These are phyloP conservation scores for Bacterosira constricta DNA, from an alignment of 108 stramenopile genomes.

Conservation along the genomic window DNA sequence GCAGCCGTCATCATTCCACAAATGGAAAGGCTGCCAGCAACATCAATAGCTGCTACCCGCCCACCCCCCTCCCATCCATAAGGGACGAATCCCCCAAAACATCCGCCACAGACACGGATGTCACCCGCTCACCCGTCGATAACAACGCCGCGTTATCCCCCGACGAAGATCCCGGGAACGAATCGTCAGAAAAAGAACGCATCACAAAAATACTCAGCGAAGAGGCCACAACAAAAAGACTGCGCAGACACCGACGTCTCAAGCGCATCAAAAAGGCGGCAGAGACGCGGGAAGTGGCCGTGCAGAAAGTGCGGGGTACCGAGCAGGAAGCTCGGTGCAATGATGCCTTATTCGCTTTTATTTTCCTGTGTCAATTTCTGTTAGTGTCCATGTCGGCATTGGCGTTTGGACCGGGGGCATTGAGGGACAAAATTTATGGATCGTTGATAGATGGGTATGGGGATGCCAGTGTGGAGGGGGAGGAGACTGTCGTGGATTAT, in stretches of 20 bases:
- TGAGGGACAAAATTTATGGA: constrained; percentile 17
- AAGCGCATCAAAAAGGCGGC: constrained; percentile 35
- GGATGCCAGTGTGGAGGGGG: not conserved
- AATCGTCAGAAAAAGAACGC: no score
- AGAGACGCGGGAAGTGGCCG: constrained; percentile 33
- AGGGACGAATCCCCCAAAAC: constrained; percentile 9
- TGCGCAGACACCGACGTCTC: constrained; percentile 16
- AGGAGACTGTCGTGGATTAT: constrained; percentile 10
- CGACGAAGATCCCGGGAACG: no score
- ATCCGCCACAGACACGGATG: constrained; percentile 5
- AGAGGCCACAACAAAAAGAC: constrained; percentile 2
- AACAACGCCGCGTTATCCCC: not conserved
- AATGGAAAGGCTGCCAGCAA: not conserved
- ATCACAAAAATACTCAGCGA: constrained; percentile 5
- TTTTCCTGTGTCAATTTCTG: constrained; percentile 25
- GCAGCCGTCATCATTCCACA: not conserved
- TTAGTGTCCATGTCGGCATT: constrained; percentile 26
- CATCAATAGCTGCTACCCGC: not conserved
- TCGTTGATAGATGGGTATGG: not conserved
- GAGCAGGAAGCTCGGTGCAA: constrained; percentile 6
- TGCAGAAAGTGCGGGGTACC: constrained; percentile 35
- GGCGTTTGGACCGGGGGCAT: constrained; percentile 28
- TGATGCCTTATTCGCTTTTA: constrained; percentile 19
- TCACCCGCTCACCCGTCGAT: constrained; percentile 3
- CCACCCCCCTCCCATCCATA: constrained; percentile 10